Percentiles rank a stretch among this genome's conserved stretches.
Conservation (phyloP, 2,329 filamentous ascomycete species). For the Dactylella cylindrospora region DNA sequence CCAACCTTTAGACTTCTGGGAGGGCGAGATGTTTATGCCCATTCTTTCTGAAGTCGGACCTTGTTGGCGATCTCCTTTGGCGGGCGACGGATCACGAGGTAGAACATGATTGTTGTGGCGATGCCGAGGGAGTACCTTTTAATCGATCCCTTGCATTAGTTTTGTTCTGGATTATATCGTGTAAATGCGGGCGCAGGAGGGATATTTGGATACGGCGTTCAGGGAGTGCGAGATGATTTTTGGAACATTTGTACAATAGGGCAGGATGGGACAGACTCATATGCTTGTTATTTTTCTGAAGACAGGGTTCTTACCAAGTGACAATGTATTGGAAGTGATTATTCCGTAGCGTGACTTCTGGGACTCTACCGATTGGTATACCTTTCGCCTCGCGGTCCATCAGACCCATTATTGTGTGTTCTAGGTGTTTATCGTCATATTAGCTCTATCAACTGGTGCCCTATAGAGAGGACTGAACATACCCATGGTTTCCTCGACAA, state of each 20-base stretch:
- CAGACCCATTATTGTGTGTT: constrained; percentile 13
- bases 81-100: constrained; percentile 89
- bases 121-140: constrained; percentile 78
- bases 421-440: constrained; percentile 8
- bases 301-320: constrained; percentile 73
- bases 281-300: too few species aligned
- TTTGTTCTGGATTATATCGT: background rate
- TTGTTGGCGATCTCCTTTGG: constrained; percentile 70
- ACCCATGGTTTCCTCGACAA: constrained; percentile 97
- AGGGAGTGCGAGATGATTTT: background rate
- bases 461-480: constrained; percentile 50
- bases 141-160: background rate
- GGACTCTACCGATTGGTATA: constrained; percentile 81
- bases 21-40: constrained; percentile 58
- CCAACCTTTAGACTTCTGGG: background rate
- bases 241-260: background rate
- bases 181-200: background rate
- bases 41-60: constrained; percentile 73
- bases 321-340: constrained; percentile 99
- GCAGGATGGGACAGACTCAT: constrained; percentile 6
- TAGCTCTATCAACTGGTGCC: background rate
- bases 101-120: constrained; percentile 92
- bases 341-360: constrained; percentile 91
- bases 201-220: constrained; percentile 11
- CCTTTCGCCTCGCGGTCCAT: constrained; percentile 75